Conservation (phyloP, 305 asterid species). For the Fraxinus sp. region DNA sequence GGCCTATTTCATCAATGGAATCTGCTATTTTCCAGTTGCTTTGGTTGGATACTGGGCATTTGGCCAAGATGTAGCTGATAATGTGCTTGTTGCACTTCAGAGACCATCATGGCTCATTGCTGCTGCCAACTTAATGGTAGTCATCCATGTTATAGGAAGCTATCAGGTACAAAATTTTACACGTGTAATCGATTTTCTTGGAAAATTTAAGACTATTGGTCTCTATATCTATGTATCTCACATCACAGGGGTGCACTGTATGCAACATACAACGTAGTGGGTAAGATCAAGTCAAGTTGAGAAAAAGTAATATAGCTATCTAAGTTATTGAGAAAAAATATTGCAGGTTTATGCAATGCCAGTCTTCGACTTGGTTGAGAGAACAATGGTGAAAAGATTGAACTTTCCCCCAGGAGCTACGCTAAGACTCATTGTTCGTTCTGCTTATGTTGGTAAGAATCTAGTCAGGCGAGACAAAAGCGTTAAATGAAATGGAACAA, state of each 20-base stretch:
- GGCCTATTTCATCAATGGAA: constrained; percentile 70
- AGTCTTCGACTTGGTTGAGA: constrained; percentile 71
- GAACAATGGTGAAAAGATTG: constrained; percentile 34
- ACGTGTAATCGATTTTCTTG: background rate
- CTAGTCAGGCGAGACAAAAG: background rate
- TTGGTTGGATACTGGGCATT: constrained; percentile 89
- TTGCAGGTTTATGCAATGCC: constrained; percentile 92
- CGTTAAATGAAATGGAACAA: background rate
- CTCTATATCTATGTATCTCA: background rate
- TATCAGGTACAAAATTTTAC: constrained; percentile 57
- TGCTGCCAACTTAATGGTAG: constrained; percentile 90
- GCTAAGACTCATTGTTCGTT: constrained; percentile 67
- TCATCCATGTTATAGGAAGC: constrained; percentile 87
- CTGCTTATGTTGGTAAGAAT: constrained; percentile 70
- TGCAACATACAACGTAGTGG: too few species aligned
- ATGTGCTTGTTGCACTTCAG: constrained; percentile 68
- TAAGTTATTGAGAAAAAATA: background rate
- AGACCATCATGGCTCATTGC: constrained; percentile 95
- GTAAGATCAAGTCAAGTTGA: too few species aligned
- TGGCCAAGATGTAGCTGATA: constrained; percentile 75
- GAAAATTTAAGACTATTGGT: background rate
- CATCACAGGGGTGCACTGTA: background rate
- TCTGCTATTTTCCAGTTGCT: constrained; percentile 91
- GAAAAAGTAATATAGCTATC: background rate
- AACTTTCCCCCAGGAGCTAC: constrained; percentile 41